These are phyloP conservation scores for Aspergillus tubingensis DNA, from an alignment of 2,329 filamentous ascomycete species.

Conservation along the genomic window DNA sequence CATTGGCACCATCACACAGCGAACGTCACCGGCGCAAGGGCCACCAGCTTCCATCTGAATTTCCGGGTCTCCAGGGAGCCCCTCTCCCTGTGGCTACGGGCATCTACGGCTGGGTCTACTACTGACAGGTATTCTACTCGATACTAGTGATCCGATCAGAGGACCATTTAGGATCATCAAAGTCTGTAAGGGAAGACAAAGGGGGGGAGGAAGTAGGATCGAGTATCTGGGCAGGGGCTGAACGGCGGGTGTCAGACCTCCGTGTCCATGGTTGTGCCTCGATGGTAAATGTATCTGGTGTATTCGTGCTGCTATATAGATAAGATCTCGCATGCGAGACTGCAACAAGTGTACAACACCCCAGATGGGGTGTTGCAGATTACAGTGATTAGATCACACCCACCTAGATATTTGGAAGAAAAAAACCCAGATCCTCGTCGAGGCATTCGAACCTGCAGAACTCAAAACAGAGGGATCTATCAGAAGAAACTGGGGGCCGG, in stretches of 20 bases:
- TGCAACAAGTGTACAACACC: not conserved
- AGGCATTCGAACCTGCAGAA: constrained; percentile 1
- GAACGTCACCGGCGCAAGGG: not conserved
- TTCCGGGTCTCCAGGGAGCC: not conserved
- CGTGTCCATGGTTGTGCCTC: not conserved
- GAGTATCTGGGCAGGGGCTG: not conserved
- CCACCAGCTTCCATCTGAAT: not conserved
- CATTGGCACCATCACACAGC: not conserved
- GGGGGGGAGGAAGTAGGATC: not conserved
- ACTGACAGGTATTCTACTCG: too few relatives aligned
- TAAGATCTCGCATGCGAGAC: not conserved
- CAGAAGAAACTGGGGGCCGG: not conserved
- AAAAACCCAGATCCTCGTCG: not conserved
- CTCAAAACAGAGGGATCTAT: not conserved
- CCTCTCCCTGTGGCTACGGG: not conserved
- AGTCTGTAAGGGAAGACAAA: not conserved
- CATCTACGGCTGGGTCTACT: not conserved
- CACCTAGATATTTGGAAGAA: not conserved
- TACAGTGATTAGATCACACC: not conserved
- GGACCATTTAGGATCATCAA: not conserved
- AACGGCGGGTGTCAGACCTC: not conserved
- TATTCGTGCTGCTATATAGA: not conserved
- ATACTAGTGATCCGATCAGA: not conserved
- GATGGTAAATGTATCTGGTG: not conserved
- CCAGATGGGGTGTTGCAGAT: not conserved